Evolutionary conservation across 2,329 filamentous ascomycete genomes (phyloP).

Genomic region (Lecanicillium sp.): DNA sequence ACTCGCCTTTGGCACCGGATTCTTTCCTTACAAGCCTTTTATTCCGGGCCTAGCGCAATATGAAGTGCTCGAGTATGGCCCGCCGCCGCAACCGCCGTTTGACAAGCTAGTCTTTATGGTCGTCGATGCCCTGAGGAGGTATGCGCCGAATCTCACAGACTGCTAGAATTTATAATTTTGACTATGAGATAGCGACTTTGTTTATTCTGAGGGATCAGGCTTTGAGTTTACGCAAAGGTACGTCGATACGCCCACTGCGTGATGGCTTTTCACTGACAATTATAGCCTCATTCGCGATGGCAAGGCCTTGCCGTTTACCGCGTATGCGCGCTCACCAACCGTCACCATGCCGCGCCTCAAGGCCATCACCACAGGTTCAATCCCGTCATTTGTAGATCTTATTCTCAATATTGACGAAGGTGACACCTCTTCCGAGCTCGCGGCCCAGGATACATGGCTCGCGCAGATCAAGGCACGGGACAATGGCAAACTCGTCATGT

Average conservation of each 20-base stretch:
- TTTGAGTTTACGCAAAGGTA: conserved; percentile 87
- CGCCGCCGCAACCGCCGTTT: conserved; percentile 61
- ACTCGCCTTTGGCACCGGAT: conserved; percentile 74
- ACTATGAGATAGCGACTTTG: conserved; percentile 67
- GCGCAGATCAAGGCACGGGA: conserved; percentile 75
- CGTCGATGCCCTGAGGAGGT: conserved; percentile 88
- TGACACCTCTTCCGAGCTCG: conserved; percentile 81
- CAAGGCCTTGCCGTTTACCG: conserved; percentile 83
- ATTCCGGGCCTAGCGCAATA: conserved; percentile 74
- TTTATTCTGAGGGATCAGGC: conserved; percentile 71
- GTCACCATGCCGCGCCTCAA: conserved; percentile 98
- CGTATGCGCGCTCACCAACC: conserved; percentile 90
- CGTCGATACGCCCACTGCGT: conserved; percentile 12
- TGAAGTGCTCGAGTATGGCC: conserved; percentile 44
- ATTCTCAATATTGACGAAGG: conserved; percentile 95
- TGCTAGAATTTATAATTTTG: too few species aligned
- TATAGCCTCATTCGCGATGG: conserved; percentile 76
- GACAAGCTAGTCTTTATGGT: conserved; percentile 96
- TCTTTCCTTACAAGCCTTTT: conserved; percentile 97
- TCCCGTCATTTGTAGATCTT: conserved; percentile 95
- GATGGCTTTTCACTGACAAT: conserved; percentile 8
- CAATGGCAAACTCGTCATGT: conserved; percentile 77
- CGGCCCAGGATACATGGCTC: conserved; percentile 90
- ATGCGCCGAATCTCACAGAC: conserved; percentile 17
- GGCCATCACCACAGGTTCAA: conserved; percentile 92